A percentile compares a stretch with the other conserved stretches of the same genome.
Conservation (phyloP, 75 land plant genomes). For the Sequoia sempervirens region DNA sequence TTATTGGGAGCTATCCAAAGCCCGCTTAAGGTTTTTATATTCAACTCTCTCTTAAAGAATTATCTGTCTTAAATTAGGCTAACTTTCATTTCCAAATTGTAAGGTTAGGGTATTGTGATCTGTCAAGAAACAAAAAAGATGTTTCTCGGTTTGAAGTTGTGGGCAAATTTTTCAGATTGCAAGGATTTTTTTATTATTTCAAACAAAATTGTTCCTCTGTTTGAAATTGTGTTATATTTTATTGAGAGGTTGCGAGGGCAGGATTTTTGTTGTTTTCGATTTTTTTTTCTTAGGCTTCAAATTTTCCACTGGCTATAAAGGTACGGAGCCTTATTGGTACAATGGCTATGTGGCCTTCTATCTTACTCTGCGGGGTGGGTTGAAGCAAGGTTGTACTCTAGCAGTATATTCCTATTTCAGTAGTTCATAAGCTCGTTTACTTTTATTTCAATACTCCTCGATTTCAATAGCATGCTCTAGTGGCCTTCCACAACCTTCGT, state of each 20-base stretch:
- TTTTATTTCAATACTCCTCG: neutral
- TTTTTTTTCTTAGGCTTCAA: neutral
- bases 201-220: no score
- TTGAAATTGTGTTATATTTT: neutral
- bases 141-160: neutral
- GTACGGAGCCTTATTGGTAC: neutral
- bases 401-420: neutral
- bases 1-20: conserved; percentile 86
- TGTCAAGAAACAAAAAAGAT: neutral
- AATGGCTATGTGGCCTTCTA: neutral
- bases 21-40: conserved; percentile 54
- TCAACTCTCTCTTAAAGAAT: neutral
- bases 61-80: neutral
- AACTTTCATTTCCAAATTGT: neutral
- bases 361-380: neutral
- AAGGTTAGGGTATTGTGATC: neutral
- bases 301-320: neutral
- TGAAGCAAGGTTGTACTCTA: neutral
- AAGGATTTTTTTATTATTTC: no score
- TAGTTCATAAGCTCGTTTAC: neutral
- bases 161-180: no score
- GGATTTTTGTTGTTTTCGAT: neutral
- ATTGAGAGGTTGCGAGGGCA: neutral
- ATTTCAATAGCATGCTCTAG: no score
- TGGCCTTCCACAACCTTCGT: neutral